These are phyloP conservation scores for Lipomyces yamanashiensis DNA, from an alignment of 805 yeast species.

Conservation along the genomic window DNA sequence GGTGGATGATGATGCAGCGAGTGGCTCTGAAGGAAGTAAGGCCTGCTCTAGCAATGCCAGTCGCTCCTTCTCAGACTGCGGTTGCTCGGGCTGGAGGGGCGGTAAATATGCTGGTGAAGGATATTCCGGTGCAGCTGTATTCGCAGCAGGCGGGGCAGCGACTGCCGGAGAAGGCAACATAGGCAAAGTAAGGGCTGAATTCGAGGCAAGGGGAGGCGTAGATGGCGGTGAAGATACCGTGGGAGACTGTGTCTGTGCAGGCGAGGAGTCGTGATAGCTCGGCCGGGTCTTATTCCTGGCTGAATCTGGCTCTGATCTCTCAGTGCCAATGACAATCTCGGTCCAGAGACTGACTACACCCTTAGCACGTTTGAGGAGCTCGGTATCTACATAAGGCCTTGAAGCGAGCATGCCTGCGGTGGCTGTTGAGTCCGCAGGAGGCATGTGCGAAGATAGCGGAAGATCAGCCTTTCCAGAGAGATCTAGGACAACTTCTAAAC, in stretches of 20 bases:
- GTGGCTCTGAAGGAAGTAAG: constrained; percentile 65
- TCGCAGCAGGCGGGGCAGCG: not conserved
- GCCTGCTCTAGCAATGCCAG: constrained; percentile 60
- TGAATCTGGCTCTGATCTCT: constrained; percentile 46
- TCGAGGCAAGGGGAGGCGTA: not conserved
- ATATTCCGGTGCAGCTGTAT: not conserved
- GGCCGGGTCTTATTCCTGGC: not conserved
- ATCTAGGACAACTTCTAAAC: constrained; percentile 81
- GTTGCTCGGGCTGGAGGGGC: not conserved
- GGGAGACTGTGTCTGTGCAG: too few relatives aligned
- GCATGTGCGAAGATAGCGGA: constrained; percentile 38
- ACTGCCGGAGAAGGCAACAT: not conserved
- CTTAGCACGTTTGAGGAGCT: constrained; percentile 70
- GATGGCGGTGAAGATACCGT: not conserved
- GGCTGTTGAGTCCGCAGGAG: constrained; percentile 3
- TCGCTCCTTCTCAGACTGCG: constrained; percentile 60
- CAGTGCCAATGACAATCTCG: constrained; percentile 82
- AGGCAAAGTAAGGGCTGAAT: not conserved
- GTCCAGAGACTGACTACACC: constrained; percentile 82
- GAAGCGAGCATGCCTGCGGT: constrained; percentile 26
- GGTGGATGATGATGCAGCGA: not conserved
- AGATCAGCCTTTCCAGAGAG: constrained; percentile 63
- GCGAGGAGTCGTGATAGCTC: too few relatives aligned
- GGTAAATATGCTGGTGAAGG: not conserved
- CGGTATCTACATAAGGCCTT: constrained; percentile 69